phyloP scores from a whole-genome alignment of 257 asterid genomes.

The Cynanchum wilfordii region DNA sequence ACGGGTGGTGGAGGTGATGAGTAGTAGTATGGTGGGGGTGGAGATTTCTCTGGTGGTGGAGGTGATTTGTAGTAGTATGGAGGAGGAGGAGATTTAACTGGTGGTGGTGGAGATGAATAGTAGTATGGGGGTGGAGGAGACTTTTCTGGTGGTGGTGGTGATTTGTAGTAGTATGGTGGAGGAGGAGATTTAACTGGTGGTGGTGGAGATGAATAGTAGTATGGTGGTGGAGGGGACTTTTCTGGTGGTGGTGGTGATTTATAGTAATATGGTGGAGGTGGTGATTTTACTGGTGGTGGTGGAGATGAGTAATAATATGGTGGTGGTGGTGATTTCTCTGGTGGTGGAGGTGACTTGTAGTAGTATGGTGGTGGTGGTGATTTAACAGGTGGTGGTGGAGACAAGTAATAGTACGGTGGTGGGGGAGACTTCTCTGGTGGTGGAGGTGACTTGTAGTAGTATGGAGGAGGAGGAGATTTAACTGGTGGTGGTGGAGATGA shows the following conservation, averaged over 20 bases:
- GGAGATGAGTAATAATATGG: not conserved
- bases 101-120: not conserved
- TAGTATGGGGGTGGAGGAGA: conserved; percentile 57
- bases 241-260: conserved; percentile 4
- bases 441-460: not conserved
- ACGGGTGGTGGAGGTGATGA: conserved; percentile 31
- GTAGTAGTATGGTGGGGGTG: conserved; percentile 4
- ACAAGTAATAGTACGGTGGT: conserved; percentile 16
- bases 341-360: not conserved
- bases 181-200: not conserved
- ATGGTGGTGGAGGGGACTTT: not conserved
- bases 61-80: conserved; percentile 24
- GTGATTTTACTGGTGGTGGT: not conserved
- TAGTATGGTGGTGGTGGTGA: not conserved
- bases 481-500: not conserved
- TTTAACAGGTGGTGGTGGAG: not conserved
- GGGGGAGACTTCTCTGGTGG: conserved; percentile 18
- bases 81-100: not conserved
- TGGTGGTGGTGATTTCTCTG: not conserved
- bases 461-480: not conserved
- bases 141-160: conserved; percentile 4
- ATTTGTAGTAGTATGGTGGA: not conserved
- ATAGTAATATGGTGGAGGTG: not conserved
- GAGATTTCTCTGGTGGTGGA: conserved; percentile 18
- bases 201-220: not conserved